These are phyloP conservation scores for Schizopora paradoxa DNA, from an alignment of 1,284 basidiomycete genomes.

Conservation along the genomic window DNA sequence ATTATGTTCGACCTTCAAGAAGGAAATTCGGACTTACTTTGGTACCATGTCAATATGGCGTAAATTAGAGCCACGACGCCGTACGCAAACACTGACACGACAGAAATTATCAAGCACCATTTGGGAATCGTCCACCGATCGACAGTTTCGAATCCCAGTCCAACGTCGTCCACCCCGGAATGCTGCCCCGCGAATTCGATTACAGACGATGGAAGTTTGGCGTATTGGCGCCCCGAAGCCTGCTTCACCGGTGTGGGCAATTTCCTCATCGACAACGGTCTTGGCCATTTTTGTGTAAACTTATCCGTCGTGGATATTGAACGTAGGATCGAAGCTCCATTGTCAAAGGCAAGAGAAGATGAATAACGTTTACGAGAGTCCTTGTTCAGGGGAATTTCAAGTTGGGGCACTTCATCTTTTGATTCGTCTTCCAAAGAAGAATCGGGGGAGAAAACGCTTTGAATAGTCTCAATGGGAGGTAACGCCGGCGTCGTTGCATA, in stretches of 20 bases:
- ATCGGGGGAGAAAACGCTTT: too few species aligned
- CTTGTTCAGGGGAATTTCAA: too few species aligned
- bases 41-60: conserved; percentile 53
- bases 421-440: too few species aligned
- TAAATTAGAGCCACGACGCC: conserved; percentile 42
- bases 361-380: too few species aligned
- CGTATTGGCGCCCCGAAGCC: conserved; percentile 30
- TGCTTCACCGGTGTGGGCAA: conserved; percentile 26
- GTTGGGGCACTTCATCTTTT: too few species aligned
- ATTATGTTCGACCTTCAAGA: conserved; percentile 8
- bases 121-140: conserved; percentile 51
- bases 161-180: conserved; percentile 11
- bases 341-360: too few species aligned
- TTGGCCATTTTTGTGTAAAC: conserved; percentile 51
- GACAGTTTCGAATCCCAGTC: conserved; percentile 27
- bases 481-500: too few species aligned
- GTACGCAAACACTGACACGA: conserved; percentile 45
- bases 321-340: too few species aligned
- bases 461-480: too few species aligned
- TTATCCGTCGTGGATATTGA: conserved; percentile 34
- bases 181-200: neutral
- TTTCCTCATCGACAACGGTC: conserved; percentile 35
- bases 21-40: conserved; percentile 35
- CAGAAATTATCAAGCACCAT: conserved; percentile 50
- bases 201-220: neutral